These are phyloP conservation scores for Colletotrichum scovillei DNA, from an alignment of 2,329 filamentous ascomycete genomes.

Conservation along the genomic window DNA sequence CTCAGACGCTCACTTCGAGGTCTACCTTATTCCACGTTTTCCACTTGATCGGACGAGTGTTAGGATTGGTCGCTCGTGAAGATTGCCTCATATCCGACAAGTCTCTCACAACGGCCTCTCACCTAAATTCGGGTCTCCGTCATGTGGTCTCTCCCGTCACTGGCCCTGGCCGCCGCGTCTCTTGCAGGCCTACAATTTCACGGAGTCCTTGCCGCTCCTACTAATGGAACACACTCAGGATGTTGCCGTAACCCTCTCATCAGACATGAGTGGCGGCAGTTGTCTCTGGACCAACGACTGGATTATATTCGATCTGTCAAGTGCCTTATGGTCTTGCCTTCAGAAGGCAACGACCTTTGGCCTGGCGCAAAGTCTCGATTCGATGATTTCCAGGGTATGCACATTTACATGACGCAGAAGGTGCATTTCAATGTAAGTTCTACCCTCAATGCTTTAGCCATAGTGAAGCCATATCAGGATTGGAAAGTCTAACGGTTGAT, in stretches of 20 bases:
- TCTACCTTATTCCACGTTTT: too few relatives aligned
- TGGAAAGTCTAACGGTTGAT: background rate
- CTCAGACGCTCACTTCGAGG: background rate
- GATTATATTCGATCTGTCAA: background rate
- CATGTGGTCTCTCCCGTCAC: background rate
- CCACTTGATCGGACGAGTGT: background rate
- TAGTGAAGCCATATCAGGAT: background rate
- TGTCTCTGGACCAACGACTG: background rate
- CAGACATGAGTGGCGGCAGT: background rate
- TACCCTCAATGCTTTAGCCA: background rate
- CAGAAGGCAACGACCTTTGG: background rate
- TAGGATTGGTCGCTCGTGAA: background rate
- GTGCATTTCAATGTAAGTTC: background rate
- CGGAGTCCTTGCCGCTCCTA: background rate
- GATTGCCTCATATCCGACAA: background rate
- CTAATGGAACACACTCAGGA: background rate
- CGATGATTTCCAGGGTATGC: background rate
- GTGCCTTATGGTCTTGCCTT: background rate
- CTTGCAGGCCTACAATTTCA: background rate
- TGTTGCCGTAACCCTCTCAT: background rate
- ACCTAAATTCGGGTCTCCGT: too few relatives aligned
- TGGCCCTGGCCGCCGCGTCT: background rate
- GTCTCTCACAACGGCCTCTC: background rate
- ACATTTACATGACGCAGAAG: background rate
- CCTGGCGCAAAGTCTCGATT: background rate